These are phyloP conservation scores for Mycena albidolilacea DNA, from an alignment of 768 basidiomycete species.

Conservation along the genomic window DNA sequence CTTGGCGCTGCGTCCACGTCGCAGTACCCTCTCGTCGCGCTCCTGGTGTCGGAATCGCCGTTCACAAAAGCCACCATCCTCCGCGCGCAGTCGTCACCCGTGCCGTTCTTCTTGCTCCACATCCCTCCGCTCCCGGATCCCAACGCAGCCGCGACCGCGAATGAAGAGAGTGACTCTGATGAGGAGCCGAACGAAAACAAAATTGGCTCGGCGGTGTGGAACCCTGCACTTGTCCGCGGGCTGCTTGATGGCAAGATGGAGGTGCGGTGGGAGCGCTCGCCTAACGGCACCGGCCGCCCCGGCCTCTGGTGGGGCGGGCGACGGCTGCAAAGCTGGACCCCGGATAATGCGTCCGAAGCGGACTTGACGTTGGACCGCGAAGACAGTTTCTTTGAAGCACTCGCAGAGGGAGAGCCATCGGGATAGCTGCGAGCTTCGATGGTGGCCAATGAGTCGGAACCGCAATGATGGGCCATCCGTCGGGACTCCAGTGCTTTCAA, in stretches of 20 bases:
- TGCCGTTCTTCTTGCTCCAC: slow-evolving; percentile 87
- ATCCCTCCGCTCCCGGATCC: slow-evolving; percentile 63
- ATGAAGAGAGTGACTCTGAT: slow-evolving; percentile 9
- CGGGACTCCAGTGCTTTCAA: no score
- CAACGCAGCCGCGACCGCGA: slow-evolving; percentile 17
- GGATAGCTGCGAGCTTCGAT: background rate
- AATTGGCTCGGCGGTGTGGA: slow-evolving; percentile 74
- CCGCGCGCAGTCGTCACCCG: slow-evolving; percentile 78
- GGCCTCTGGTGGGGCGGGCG: slow-evolving; percentile 60
- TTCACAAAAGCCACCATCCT: slow-evolving; percentile 82
- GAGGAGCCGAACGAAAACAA: slow-evolving; percentile 22
- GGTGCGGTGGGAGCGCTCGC: slow-evolving; percentile 73
- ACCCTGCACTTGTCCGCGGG: slow-evolving; percentile 73
- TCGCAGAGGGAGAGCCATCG: slow-evolving; percentile 9
- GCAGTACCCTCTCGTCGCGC: slow-evolving; percentile 67
- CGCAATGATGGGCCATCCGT: no score
- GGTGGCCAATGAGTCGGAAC: no score
- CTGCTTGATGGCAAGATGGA: slow-evolving; percentile 74
- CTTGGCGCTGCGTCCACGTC: slow-evolving; percentile 11
- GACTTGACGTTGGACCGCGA: slow-evolving; percentile 26
- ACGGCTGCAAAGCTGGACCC: slow-evolving; percentile 56
- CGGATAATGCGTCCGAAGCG: slow-evolving; percentile 38
- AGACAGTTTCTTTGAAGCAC: slow-evolving; percentile 22
- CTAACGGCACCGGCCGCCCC: slow-evolving; percentile 54
- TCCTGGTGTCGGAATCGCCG: slow-evolving; percentile 85